phyloP scores from a whole-genome alignment of 176 grass and related monocot genomes.

The Lolium multiflorum region DNA sequence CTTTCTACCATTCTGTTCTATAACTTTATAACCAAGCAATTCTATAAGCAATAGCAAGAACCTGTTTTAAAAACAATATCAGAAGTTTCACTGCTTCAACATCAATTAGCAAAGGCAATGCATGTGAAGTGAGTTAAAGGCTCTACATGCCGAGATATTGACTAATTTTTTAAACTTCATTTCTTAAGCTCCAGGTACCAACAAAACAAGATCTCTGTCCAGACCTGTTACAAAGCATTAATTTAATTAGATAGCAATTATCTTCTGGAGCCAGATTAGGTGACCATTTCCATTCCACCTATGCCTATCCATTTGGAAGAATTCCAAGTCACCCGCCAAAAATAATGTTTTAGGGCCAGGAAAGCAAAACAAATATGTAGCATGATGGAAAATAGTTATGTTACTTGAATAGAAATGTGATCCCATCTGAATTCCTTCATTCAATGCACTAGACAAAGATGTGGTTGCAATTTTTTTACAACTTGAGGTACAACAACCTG shows the following conservation, averaged over 20 bases:
- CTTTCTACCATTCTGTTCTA: neutral
- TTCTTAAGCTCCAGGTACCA: neutral
- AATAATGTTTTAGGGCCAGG: neutral
- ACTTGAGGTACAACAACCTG: neutral
- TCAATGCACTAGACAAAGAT: neutral
- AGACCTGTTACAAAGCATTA: neutral
- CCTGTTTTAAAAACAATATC: conserved; percentile 14
- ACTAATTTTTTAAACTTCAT: neutral
- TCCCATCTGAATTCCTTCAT: neutral
- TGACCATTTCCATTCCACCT: neutral
- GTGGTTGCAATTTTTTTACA: neutral
- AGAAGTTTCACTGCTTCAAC: neutral
- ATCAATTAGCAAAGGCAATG: neutral
- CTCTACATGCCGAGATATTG: neutral
- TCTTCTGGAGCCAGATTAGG: neutral
- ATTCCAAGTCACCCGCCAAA: neutral
- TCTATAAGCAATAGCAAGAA: conserved; percentile 3
- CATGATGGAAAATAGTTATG: neutral
- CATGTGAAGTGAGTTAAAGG: neutral
- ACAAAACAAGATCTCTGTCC: conserved; percentile 7
- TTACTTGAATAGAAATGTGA: neutral
- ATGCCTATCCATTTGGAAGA: neutral
- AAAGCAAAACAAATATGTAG: neutral
- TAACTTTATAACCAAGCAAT: conserved; percentile 14
- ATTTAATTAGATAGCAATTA: neutral